phyloP scores from a whole-genome alignment of 225 moss, liverwort and hornwort genomes.

The Straminergon stramineum region DNA sequence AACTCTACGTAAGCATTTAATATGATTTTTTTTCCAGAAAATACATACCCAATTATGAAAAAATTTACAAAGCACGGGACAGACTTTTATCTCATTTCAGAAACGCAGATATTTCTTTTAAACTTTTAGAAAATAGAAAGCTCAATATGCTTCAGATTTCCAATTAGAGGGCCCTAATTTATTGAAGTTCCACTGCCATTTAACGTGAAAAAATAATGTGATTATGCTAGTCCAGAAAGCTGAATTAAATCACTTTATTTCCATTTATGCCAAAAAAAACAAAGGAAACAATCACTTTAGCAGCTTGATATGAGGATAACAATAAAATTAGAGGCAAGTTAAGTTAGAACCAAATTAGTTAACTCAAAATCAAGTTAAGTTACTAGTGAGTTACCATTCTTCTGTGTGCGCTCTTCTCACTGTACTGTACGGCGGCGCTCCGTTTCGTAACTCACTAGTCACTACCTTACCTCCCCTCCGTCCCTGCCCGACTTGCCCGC shows the following conservation, averaged over 20 bases:
- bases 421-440: background rate
- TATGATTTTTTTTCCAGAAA: background rate
- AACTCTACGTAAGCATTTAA: no score
- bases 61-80: no score
- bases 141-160: background rate
- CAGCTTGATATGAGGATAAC: background rate
- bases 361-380: background rate
- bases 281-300: background rate
- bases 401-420: background rate
- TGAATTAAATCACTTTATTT: background rate
- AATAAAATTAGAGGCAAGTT: background rate
- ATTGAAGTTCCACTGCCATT: background rate
- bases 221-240: background rate
- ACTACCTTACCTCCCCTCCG: background rate
- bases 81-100: background rate
- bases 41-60: background rate
- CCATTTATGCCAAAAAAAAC: background rate
- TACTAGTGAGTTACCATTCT: background rate
- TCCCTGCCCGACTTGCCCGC: background rate
- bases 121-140: background rate
- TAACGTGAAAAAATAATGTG: background rate
- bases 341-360: background rate
- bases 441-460: background rate
- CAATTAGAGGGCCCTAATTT: background rate
- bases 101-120: no score